Base-by-base conservation (phyloP, 495 filamentous ascomycete genomes). In the Hyaloscypha bicolor region DNA sequence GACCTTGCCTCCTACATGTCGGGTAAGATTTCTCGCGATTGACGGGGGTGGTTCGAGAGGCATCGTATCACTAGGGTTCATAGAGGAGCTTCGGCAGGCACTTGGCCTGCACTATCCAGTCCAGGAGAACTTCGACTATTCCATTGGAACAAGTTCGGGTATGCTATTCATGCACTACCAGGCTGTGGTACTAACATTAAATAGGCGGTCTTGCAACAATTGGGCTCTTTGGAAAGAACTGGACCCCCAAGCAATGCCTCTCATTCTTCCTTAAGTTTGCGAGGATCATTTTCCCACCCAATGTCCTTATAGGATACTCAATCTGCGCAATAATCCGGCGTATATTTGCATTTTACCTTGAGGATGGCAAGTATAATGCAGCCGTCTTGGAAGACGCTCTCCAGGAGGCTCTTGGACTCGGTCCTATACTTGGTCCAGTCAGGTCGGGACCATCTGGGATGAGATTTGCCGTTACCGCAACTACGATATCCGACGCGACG, bases 261-360 rank as follows among this genome's bases (percentile, higher is more conserved):
- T 9, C 42, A 19, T 9, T 48, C 42, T 48, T 9, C 42, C 19
- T 9, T 48, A 48, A 48, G 19, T 19, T 48, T 48, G 42, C 42
- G 9, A 9, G 42, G 42, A 48, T 48, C 19, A 48, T 48, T 19
- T 48, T 48, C 42, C 42, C 19, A 48, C 19, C 42, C 42, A 48
- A 48, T 9, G 19, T 48, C 42, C 19, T 19, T 48, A 48, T 19
- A 19, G 19, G 42, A 19, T 9, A 48, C 19, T 48, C 19, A 48
- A 48, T 48, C 19, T 48, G 42, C 42, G 42, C 42, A 48, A 48
- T 48, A 48, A n/a, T n/a, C n/a, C n/a, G n/a, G n/a, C n/a, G n/a
- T n/a, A n/a, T n/a, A n/a, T n/a, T n/a, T n/a, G n/a, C n/a, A n/a
- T n/a, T n/a, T n/a, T n/a, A n/a, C n/a, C n/a, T n/a, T n/a, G n/a